Base-by-base conservation (phyloP, 495 filamentous ascomycete species). In the Cairneyella variabilis region DNA sequence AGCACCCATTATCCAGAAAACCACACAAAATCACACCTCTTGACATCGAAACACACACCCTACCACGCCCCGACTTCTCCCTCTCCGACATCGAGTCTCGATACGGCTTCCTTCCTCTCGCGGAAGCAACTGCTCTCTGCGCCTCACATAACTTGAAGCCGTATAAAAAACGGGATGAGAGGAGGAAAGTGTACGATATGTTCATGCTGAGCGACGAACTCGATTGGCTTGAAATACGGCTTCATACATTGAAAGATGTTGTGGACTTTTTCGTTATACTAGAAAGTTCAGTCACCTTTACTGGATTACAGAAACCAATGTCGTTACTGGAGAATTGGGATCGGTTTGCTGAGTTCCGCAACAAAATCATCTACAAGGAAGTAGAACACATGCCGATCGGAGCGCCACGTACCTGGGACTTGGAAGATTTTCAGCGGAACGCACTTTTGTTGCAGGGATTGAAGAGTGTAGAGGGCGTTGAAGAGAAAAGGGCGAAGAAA, bases 221-320 rank as follows among this genome's bases (percentile, higher is more conserved):
- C 7, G 71, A 76, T 46, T 75, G 71, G 74, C 64, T 77, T 12
- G 73, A 76, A 43, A 72, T 77, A 41, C 67, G 72, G 2, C 49
- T 77, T 1, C 38, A 65, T 39, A 68, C 69, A 16, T 54, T 75
- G 27, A 44, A 52, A 5, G 21, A 59, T 0, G 32, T 63, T 37
- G 64, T 78, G 38, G 75, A 75, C 46, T 76, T 76, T 56, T 76
- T 76, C 61, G 71, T 74, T 54, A 71, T 76, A 48, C 64, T 78
- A 53, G 75, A 78, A 61, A 66, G 64, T 1, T 60, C 60, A 40
- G 69, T 74, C 40, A 71, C 66, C 10, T 77, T 73, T 46, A 76
- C 74, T 0, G 64, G 67, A 1, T 65, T 70, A 3, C 49, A 61
- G 10, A 77, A 76, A 57, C 59, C 63, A 0, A 56, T 73, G 2